phyloP scores from a whole-genome alignment of 257 asterid species.

The Rehmannia glutinosa region DNA sequence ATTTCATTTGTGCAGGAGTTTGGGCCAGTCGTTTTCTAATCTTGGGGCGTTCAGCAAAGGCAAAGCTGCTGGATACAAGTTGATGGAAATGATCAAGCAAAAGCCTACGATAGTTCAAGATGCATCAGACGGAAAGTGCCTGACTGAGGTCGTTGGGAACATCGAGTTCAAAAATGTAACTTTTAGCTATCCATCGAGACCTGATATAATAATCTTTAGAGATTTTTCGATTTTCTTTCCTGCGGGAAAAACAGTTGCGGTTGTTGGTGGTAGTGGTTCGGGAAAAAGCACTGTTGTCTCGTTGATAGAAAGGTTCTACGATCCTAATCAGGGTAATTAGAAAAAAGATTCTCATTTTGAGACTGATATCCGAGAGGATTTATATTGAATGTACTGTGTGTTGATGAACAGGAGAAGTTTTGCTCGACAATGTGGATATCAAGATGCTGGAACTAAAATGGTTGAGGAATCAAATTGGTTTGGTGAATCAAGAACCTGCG shows the following conservation, averaged over 20 bases:
- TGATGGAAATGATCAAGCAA: constrained; percentile 74
- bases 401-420: constrained; percentile 78
- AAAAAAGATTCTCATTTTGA: too few species aligned
- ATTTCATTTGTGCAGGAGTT: constrained; percentile 77
- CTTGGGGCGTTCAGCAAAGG: constrained; percentile 98
- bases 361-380: too few species aligned
- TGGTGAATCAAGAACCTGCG: constrained; percentile 99
- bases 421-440: constrained; percentile 78
- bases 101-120: constrained; percentile 63
- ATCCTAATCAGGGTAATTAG: constrained; percentile 84
- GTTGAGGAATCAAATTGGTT: constrained; percentile 91
- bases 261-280: constrained; percentile 94
- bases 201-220: constrained; percentile 88
- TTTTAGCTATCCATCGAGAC: constrained; percentile 95
- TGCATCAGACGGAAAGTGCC: constrained; percentile 36
- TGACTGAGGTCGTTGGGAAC: constrained; percentile 58
- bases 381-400: too few species aligned
- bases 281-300: constrained; percentile 89
- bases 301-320: constrained; percentile 77
- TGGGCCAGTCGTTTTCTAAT: constrained; percentile 96
- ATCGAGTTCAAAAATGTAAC: constrained; percentile 87
- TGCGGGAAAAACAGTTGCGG: constrained; percentile 84
- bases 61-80: constrained; percentile 76
- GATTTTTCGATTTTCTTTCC: constrained; percentile 90
- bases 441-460: constrained; percentile 82